phyloP scores from a whole-genome alignment of 371 early-diverging fungal species.

The Circinella minor region DNA sequence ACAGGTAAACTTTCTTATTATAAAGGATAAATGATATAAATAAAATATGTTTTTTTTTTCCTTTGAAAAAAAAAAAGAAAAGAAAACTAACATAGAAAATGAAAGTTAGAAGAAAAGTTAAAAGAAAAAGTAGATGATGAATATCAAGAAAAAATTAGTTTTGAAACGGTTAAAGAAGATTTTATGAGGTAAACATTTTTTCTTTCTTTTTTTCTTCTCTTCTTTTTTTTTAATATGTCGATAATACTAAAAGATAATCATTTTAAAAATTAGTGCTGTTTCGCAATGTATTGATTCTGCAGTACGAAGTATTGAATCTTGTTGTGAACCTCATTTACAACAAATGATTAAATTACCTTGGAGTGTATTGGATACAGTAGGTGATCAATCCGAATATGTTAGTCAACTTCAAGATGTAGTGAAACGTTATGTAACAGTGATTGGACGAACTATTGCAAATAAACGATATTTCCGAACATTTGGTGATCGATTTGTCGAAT shows the following conservation, averaged over 20 bases:
- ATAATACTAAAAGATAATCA: too few relatives aligned
- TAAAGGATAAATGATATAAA: too few relatives aligned
- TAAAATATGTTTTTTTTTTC: too few relatives aligned
- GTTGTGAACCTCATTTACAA: constrained; percentile 69
- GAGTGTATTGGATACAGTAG: constrained; percentile 83
- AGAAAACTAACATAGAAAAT: not conserved
- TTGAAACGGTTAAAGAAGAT: constrained; percentile 74
- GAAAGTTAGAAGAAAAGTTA: constrained; percentile 26
- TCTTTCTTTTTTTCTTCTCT: too few relatives aligned
- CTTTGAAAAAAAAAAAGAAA: too few relatives aligned
- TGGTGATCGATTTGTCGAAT: constrained; percentile 88
- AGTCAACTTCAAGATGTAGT: constrained; percentile 63
- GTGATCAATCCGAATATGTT: constrained; percentile 93
- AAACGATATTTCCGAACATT: constrained; percentile 83
- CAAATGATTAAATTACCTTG: constrained; percentile 80
- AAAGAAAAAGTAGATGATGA: constrained; percentile 74
- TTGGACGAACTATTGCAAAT: constrained; percentile 68
- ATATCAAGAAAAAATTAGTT: constrained; percentile 78
- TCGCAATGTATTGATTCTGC: constrained; percentile 66
- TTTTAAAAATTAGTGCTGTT: constrained; percentile 38
- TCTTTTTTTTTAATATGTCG: too few relatives aligned
- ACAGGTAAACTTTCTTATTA: constrained; percentile 57
- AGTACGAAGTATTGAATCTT: constrained; percentile 65
- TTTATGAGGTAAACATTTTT: constrained; percentile 61
- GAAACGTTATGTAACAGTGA: constrained; percentile 48